phyloP scores from a whole-genome alignment of 2,329 filamentous ascomycete species.

The Monosporascus sp. region DNA sequence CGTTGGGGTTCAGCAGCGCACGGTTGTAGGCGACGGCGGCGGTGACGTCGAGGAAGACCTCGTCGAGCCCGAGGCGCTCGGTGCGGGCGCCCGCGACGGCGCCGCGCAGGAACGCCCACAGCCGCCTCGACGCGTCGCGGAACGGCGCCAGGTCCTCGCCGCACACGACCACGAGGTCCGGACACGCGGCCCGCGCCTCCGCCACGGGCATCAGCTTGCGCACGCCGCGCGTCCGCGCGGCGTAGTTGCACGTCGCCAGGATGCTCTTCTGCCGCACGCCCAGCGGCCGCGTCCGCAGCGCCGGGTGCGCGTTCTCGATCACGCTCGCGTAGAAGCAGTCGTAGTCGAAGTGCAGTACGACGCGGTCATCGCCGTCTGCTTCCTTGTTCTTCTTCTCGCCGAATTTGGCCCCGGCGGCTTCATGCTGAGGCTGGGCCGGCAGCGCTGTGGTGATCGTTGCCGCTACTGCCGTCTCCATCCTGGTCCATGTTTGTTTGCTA shows the following conservation, averaged over 20 bases:
- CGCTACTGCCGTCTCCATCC: constrained; percentile 16
- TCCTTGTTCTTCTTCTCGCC: no score
- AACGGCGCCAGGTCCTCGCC: constrained; percentile 85
- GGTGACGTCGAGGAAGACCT: constrained; percentile 81
- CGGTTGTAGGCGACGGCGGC: constrained; percentile 82
- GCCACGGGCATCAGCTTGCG: constrained; percentile 80
- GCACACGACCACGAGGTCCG: constrained; percentile 77
- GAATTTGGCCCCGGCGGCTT: no score
- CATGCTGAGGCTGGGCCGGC: no score
- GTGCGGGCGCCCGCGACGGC: constrained; percentile 74
- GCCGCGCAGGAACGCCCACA: constrained; percentile 67
- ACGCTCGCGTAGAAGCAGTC: constrained; percentile 95
- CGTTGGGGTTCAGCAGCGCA: constrained; percentile 60
- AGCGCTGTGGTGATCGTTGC: no score
- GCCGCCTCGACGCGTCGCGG: constrained; percentile 75
- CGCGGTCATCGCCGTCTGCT: constrained; percentile 42
- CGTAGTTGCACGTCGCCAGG: constrained; percentile 90
- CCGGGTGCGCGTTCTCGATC: constrained; percentile 74
- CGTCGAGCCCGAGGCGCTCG: constrained; percentile 85
- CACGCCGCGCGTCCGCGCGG: constrained; percentile 67
- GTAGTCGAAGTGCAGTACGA: constrained; percentile 81
- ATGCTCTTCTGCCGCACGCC: constrained; percentile 93
- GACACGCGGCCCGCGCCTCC: constrained; percentile 75
- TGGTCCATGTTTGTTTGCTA: constrained; percentile 21
- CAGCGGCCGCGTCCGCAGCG: constrained; percentile 66